These are phyloP conservation scores for Phytophthora nicotianae DNA, from an alignment of 352 stramenopile genomes.

Conservation along the genomic window DNA sequence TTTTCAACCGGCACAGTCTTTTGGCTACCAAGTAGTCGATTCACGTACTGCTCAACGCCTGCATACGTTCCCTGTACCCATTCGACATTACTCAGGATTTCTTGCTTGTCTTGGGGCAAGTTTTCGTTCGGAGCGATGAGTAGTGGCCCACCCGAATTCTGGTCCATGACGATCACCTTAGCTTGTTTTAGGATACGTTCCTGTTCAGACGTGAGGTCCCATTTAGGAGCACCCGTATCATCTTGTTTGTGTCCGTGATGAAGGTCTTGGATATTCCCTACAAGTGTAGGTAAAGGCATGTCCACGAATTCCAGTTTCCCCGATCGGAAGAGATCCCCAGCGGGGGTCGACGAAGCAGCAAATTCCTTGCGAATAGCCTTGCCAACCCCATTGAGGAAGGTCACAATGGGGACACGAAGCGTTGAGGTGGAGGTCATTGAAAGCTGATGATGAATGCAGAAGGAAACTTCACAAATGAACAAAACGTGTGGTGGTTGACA, in stretches of 20 bases:
- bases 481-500: neutral
- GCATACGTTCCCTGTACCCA: neutral
- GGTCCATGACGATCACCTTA: neutral
- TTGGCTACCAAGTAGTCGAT: neutral
- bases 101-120: neutral
- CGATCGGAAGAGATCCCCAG: neutral
- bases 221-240: neutral
- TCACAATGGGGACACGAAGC: constrained; percentile 27
- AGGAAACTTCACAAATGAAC: neutral
- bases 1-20: constrained; percentile 2
- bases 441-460: neutral
- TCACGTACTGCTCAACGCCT: constrained; percentile 1
- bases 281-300: neutral
- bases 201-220: neutral
- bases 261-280: neutral
- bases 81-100: neutral
- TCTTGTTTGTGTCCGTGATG: neutral
- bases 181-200: neutral
- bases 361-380: constrained; percentile 29
- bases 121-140: neutral
- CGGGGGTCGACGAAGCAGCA: constrained; percentile 12
- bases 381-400: constrained; percentile 33
- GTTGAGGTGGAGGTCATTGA: constrained; percentile 2
- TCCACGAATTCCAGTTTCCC: neutral
- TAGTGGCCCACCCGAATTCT: neutral